A percentile compares a stretch with the other conserved stretches of the same genome.
Evolutionary conservation across 176 grass and related monocot genomes (phyloP).

Genomic region (Lolium multiflorum): DNA sequence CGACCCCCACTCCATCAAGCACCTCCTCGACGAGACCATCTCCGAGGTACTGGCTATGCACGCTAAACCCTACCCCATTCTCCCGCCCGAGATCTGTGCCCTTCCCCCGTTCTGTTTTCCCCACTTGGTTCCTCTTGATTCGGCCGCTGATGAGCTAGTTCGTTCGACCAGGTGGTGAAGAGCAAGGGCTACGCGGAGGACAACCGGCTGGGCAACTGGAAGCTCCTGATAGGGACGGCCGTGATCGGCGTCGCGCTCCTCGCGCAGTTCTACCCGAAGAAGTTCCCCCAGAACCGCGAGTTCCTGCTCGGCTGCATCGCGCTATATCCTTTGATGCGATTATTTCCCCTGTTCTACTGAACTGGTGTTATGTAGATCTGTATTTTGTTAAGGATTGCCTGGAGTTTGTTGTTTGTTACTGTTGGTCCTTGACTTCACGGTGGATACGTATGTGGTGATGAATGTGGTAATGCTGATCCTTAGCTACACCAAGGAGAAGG

Average conservation of each 20-base stretch:
- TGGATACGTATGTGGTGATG: slow-evolving; percentile 77
- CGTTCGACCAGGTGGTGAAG: slow-evolving; percentile 69
- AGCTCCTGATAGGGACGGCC: slow-evolving; percentile 71
- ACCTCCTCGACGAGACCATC: slow-evolving; percentile 83
- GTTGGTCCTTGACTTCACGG: slow-evolving; percentile 57
- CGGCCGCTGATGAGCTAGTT: not conserved
- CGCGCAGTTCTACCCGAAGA: slow-evolving; percentile 98
- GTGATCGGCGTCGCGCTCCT: slow-evolving; percentile 88
- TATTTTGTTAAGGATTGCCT: not conserved
- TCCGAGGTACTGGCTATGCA: slow-evolving; percentile 49
- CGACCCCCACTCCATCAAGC: slow-evolving; percentile 80
- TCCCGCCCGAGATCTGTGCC: not conserved
- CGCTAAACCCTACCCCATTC: slow-evolving; percentile 18
- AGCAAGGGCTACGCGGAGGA: slow-evolving; percentile 84
- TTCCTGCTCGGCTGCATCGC: slow-evolving; percentile 87
- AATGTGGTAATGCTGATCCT: slow-evolving; percentile 82
- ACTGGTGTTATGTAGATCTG: slow-evolving; percentile 40
- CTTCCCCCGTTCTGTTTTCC: not conserved
- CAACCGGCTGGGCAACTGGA: slow-evolving; percentile 85
- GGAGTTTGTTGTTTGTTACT: slow-evolving; percentile 33
- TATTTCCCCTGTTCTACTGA: not conserved
- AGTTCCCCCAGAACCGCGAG: slow-evolving; percentile 93
- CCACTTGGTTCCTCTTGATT: slow-evolving; percentile 23
- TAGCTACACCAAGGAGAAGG: slow-evolving; percentile 98
- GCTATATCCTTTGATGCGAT: slow-evolving; percentile 77